Evolutionary conservation across 2,329 filamentous ascomycete genomes (phyloP), one percentile per base, ranked within the genome.

Genomic region (Pseudogymnoascus sp.): DNA sequence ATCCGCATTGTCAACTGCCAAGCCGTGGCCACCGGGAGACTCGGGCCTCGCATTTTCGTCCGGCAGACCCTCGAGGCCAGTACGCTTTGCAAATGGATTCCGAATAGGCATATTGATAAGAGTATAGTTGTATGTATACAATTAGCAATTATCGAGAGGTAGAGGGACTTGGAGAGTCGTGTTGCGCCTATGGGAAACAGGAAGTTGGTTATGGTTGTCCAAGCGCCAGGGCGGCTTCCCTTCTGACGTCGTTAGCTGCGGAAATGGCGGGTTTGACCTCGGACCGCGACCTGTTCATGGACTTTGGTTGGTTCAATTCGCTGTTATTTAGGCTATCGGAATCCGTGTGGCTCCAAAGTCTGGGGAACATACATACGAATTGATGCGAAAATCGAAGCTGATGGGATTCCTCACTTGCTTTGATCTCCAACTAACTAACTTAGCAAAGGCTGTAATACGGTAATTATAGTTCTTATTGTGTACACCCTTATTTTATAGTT

Each of bases 21-120:
- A 75, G 57, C 80, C 78, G 23, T 80, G 74, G 63, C 76, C 75
- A 68, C 78, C 79, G 21, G 78, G 74, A 26, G 73, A 69, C 59
- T 74, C 68, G 40, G 81, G 76, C 61, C 76, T 79, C 65, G 76
- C 71, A 69, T 82, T 84, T 70, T 88, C 86, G 70, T 86, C 83
- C 37, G 66, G 63, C 11, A 37, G 18, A 39, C 37, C 54, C 37
- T 39, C 40, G 36, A 21, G 36, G 23, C 80, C 83, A 62, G 82
- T 77, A 62, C 84, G 86, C 70, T 84, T 83, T 63, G 82, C 78
- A 73, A 91, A 89, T 31, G 87, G 86, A 74, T 91, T 91, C 69
- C 88, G 86, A 72, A 91, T 89, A 18, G 78, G 83, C 87, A 90
- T 90, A 64, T 68, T 78, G 63, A 64, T 39, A 54, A 51, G 45